Base-by-base conservation (phyloP, 2,329 filamentous ascomycete genomes). In the Immersiporthe knoxdaviesiana region DNA sequence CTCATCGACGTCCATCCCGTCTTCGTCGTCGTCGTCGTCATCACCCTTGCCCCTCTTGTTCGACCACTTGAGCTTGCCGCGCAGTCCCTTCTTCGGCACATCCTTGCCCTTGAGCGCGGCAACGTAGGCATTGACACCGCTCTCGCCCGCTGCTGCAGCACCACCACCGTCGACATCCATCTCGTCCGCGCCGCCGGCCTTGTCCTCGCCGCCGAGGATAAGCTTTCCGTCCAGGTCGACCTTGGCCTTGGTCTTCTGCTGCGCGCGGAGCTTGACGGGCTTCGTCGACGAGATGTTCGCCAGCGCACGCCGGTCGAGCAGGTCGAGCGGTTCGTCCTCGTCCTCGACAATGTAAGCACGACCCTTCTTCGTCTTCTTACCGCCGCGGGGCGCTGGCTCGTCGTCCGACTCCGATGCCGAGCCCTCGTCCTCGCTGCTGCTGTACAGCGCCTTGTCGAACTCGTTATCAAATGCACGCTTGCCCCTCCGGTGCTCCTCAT, bases 371-470 rank as follows among this genome's bases (percentile, higher is more conserved):
- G 81, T 21, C 78, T 84, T 82, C 80, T 81, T 83, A 73, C 80
- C 82, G 73, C 80, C 82, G 41, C 76, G 78, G 61, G 75, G 75
- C 68, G 65, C 73, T 75, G 75, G 65, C 76, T 76, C 71, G 73
- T 78, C 74, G 79, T 80, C 79, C 73, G 90, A 88, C 12, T 88
- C 88, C 69, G 89, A 87, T 68, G 88, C 89, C 1, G 85, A 88
- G 8, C 84, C 88, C 41, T 90, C 88, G 5, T 87, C 89, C 56
- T 82, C 82, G 72, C 64, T 82, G 73, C 89, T 92, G 77, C 93
- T 94, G 77, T 97, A 97, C 44, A 99, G 88, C n/a, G 95, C 94
- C 79, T 97, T 92, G 78, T 98, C 95, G 79, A 96, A 97, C 76
- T 97, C 95, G 80, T 92, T 97, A 80, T 94, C 93, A 77, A 97